Evolutionary conservation across 495 filamentous ascomycete species (phyloP).

Genomic region (Penicillium pancosmium): DNA sequence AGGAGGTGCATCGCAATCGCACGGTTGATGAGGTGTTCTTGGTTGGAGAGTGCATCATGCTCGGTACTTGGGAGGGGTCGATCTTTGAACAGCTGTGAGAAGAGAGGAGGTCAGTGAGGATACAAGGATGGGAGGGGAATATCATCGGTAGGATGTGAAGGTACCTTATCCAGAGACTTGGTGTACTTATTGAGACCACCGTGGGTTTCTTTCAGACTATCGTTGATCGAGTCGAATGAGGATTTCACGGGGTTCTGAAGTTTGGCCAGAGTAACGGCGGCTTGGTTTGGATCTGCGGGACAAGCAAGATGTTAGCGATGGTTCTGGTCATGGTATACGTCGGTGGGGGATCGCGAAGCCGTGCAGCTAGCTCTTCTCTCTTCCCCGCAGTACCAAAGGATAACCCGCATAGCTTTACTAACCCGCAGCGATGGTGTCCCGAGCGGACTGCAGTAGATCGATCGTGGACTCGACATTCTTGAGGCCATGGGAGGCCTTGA

Average conservation of each 20-base stretch:
- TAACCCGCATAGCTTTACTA: conserved; percentile 21
- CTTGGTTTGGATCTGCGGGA: conserved; percentile 64
- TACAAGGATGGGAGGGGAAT: neutral
- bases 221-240: conserved; percentile 75
- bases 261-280: conserved; percentile 73
- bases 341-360: neutral
- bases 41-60: conserved; percentile 77
- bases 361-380: neutral
- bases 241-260: conserved; percentile 81
- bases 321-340: conserved; percentile 11
- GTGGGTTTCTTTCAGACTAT: conserved; percentile 78
- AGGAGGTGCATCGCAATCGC: conserved; percentile 96
- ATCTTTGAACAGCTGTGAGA: conserved; percentile 69
- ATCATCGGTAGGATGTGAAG: neutral
- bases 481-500: conserved; percentile 69
- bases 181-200: conserved; percentile 76
- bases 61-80: conserved; percentile 74
- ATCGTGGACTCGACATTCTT: conserved; percentile 81
- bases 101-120: neutral
- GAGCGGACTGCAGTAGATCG: conserved; percentile 69
- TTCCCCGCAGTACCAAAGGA: neutral
- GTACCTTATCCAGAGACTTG: conserved; percentile 80
- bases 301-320: conserved; percentile 12
- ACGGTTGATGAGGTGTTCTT: conserved; percentile 78
- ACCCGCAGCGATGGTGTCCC: conserved; percentile 71